Conservation (phyloP, 495 filamentous ascomycete genomes). For the Bryoglossum gracile region DNA sequence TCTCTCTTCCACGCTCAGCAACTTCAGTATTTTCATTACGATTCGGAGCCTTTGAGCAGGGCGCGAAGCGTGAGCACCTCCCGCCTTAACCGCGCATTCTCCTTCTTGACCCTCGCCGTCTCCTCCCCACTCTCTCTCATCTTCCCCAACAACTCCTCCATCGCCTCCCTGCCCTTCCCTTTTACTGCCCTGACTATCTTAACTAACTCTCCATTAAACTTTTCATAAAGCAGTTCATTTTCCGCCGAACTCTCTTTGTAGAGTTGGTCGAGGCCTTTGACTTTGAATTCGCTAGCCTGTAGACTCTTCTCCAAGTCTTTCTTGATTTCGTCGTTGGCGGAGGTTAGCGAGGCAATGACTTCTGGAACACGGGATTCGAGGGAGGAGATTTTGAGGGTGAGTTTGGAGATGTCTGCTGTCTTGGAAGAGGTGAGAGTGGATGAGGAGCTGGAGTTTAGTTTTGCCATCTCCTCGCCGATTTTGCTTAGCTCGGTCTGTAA, state of each 20-base stretch:
- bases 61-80: conserved; percentile 45
- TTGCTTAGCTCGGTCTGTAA: conserved; percentile 71
- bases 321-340: conserved; percentile 53
- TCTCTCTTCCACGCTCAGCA: too few species aligned
- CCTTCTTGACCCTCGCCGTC: conserved; percentile 63
- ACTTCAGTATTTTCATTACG: too few species aligned
- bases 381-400: conserved; percentile 46
- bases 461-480: conserved; percentile 75
- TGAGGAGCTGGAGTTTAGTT: conserved; percentile 40
- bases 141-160: conserved; percentile 62
- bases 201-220: conserved; percentile 82
- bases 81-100: conserved; percentile 55
- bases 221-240: conserved; percentile 89
- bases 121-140: conserved; percentile 63
- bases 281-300: conserved; percentile 65
- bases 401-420: conserved; percentile 43
- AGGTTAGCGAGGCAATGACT: conserved; percentile 52
- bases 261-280: conserved; percentile 76
- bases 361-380: conserved; percentile 60
- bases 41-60: too few species aligned
- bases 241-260: conserved; percentile 85
- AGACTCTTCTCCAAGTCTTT: conserved; percentile 63
- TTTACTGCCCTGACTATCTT: conserved; percentile 71
- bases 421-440: conserved; percentile 20
- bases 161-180: conserved; percentile 59